Percentiles rank a stretch among this genome's conserved stretches.
Evolutionary conservation across 768 basidiomycete species (phyloP).

Genomic region (Cystofilobasidium bisporidii): DNA sequence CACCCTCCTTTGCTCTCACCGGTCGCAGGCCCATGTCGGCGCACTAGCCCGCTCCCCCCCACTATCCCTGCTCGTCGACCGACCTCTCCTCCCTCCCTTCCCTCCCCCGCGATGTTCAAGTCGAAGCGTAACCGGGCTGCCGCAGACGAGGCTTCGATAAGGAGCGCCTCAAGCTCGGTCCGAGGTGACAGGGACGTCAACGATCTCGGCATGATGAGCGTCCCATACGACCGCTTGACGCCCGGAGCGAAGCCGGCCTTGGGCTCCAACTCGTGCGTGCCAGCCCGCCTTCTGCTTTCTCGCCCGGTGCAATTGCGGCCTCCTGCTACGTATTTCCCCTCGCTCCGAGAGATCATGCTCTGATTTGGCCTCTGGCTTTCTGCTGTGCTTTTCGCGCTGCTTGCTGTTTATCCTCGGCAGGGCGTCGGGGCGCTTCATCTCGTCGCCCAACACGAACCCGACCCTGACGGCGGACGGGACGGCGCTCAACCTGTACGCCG

Average conservation of each 20-base stretch:
- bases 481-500: slow-evolving; percentile 20
- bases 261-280: slow-evolving; percentile 13
- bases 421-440: slow-evolving; percentile 44
- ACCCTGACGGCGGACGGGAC: slow-evolving; percentile 57
- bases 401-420: not conserved
- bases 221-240: slow-evolving; percentile 20
- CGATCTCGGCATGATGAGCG: slow-evolving; percentile 27
- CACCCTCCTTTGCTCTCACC: not conserved
- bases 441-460: slow-evolving; percentile 75
- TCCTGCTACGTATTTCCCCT: too few relatives aligned
- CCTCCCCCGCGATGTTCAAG: slow-evolving; percentile 15
- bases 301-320: too few relatives aligned
- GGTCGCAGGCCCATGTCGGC: not conserved
- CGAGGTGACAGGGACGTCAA: slow-evolving; percentile 10
- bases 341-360: too few relatives aligned
- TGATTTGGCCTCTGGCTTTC: too few relatives aligned
- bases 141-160: not conserved
- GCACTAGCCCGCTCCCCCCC: not conserved
- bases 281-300: not conserved
- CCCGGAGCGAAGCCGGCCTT: slow-evolving; percentile 6
- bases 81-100: not conserved
- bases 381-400: not conserved
- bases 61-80: too few relatives aligned
- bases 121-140: slow-evolving; percentile 18
- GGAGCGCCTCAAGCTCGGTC: slow-evolving; percentile 3